Percentiles rank a stretch among this genome's conserved stretches.
Conservation (phyloP, 2,329 filamentous ascomycete genomes). For the Monilinia fructicola region DNA sequence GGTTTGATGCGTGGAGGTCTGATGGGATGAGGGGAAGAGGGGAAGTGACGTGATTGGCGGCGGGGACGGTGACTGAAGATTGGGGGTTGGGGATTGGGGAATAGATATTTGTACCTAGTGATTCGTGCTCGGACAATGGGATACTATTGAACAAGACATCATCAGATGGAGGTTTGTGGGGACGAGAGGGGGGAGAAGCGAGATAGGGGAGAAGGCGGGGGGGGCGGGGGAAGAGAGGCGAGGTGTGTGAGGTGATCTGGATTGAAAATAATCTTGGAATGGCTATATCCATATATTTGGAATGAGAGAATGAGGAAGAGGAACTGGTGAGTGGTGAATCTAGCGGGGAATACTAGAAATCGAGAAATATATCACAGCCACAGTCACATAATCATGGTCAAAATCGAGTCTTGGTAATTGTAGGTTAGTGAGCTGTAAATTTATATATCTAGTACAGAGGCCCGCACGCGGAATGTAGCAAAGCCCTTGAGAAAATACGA, state of each 20-base stretch:
- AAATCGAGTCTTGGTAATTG: neutral
- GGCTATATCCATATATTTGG: no score
- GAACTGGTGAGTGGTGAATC: no score
- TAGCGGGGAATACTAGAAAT: neutral
- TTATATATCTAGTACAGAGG: neutral
- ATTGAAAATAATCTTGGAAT: neutral
- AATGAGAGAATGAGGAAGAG: neutral
- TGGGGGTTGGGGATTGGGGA: neutral
- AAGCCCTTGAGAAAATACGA: neutral
- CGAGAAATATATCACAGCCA: neutral
- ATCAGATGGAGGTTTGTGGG: neutral
- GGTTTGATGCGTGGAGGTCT: no score
- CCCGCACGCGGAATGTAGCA: neutral
- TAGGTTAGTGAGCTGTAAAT: neutral
- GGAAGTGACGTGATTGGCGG: no score
- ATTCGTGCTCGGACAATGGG: neutral
- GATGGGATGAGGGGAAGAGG: no score
- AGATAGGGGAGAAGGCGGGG: no score
- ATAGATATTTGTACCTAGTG: neutral
- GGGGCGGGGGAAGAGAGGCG: neutral
- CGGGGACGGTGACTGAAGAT: no score
- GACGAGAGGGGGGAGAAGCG: neutral
- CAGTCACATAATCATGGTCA: neutral
- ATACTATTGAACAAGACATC: no score
- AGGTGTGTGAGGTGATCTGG: neutral